Evolutionary conservation across 1,284 basidiomycete genomes (phyloP).

Genomic region (Tilletia walkeri): DNA sequence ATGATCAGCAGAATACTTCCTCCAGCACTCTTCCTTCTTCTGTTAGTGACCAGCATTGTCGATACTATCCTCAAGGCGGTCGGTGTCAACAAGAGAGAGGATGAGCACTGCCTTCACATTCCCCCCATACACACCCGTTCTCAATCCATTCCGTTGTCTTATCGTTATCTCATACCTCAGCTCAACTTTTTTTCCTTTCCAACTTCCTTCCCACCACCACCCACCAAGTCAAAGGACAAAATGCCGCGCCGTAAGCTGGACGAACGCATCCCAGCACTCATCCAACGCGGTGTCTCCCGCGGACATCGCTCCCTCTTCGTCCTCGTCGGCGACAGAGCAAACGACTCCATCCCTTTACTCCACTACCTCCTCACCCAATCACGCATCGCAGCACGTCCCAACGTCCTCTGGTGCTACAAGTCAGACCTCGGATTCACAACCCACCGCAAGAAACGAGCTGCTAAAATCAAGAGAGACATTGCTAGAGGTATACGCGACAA

Average conservation of each 20-base stretch:
- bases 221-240: not conserved
- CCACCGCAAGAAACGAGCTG: conserved; percentile 79
- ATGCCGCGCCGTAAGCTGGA: conserved; percentile 61
- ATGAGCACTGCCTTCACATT: no score
- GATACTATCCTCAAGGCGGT: no score
- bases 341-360: conserved; percentile 94
- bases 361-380: conserved; percentile 69
- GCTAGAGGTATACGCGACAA: conserved; percentile 86
- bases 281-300: conserved; percentile 77
- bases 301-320: conserved; percentile 96
- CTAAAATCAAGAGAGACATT: conserved; percentile 55
- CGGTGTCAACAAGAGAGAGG: no score
- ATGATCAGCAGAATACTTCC: no score
- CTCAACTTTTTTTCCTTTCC: not conserved
- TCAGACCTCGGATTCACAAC: conserved; percentile 60
- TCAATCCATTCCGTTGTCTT: not conserved
- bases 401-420: conserved; percentile 52
- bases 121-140: no score
- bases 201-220: not conserved
- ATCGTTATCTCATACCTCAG: not conserved
- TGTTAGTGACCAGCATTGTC: no score
- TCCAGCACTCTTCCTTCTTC: no score
- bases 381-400: conserved; percentile 43
- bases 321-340: conserved; percentile 88
- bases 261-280: conserved; percentile 85